Percentiles rank a stretch among this genome's conserved stretches.
These are phyloP conservation scores for Litsea cubeba DNA, from an alignment of 164 flowering plant species.

Conservation along the genomic window DNA sequence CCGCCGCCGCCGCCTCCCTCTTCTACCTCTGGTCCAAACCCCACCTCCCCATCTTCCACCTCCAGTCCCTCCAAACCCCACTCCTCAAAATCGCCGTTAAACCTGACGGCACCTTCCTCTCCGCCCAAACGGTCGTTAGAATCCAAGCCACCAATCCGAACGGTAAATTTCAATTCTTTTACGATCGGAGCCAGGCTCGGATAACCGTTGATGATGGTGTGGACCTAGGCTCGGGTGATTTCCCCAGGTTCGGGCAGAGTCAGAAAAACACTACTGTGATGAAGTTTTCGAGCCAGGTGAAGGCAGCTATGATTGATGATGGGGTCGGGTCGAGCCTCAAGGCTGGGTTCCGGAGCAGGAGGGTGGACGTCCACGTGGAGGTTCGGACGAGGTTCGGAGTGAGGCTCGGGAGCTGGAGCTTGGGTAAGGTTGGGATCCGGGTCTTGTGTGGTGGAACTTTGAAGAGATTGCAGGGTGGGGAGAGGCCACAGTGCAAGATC, in stretches of 20 bases:
- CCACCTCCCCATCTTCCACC: constrained; percentile 42
- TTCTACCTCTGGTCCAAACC: constrained; percentile 61
- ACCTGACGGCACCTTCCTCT: constrained; percentile 44
- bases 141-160: constrained; percentile 51
- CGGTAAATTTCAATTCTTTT: constrained; percentile 26
- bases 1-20: constrained; percentile 18
- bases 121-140: constrained; percentile 24
- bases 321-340: constrained; percentile 28
- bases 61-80: constrained; percentile 34
- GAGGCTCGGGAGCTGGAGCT: constrained; percentile 18
- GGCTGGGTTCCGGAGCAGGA: constrained; percentile 20
- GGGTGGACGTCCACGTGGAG: constrained; percentile 29
- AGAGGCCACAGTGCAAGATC: constrained; percentile 19
- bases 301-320: constrained; percentile 26
- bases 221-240: constrained; percentile 31
- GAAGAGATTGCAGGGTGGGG: constrained; percentile 33
- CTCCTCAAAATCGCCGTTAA: constrained; percentile 32
- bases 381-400: constrained; percentile 34
- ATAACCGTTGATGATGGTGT: constrained; percentile 23
- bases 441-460: constrained; percentile 33
- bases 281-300: constrained; percentile 32
- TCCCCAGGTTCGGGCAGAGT: constrained; percentile 36
- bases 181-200: constrained; percentile 22
- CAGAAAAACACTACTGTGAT: constrained; percentile 33
- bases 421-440: constrained; percentile 27